Conservation (phyloP, 257 asterid species). For the Misopates orontium region DNA sequence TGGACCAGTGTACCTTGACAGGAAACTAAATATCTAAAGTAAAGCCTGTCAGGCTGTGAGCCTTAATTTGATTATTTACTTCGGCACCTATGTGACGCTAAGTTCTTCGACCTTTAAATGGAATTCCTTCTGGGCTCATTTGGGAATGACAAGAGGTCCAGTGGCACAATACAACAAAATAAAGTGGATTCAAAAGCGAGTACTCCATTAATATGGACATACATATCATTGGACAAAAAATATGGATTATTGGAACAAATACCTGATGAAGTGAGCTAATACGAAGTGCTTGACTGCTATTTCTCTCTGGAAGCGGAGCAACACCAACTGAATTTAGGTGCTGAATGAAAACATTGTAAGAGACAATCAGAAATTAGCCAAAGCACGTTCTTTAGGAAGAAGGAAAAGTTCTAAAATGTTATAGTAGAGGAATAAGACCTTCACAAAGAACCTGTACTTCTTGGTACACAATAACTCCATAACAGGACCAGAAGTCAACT, state of each 20-base stretch:
- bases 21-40: too few species aligned
- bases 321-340: slow-evolving; percentile 78
- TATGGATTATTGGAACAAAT: slow-evolving; percentile 23
- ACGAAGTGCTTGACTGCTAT: slow-evolving; percentile 66
- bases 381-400: slow-evolving; percentile 8
- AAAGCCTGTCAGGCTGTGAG: not conserved
- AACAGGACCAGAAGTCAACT: slow-evolving; percentile 74
- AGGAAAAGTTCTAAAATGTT: slow-evolving; percentile 8
- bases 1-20: not conserved
- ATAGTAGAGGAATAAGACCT: slow-evolving; percentile 44
- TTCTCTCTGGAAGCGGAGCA: slow-evolving; percentile 81
- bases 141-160: not conserved
- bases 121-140: not conserved
- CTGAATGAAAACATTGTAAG: slow-evolving; percentile 41
- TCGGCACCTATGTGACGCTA: not conserved
- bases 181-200: not conserved
- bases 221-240: slow-evolving; percentile 1
- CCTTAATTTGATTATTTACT: not conserved
- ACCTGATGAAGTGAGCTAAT: slow-evolving; percentile 98
- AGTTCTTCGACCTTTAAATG: not conserved
- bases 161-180: not conserved
- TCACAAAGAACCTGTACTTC: slow-evolving; percentile 81
- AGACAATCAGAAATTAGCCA: slow-evolving; percentile 23
- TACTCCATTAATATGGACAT: not conserved
- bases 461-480: slow-evolving; percentile 78